Base-by-base conservation (phyloP, 495 filamentous ascomycete genomes). In the Coniosporium apollinis region DNA sequence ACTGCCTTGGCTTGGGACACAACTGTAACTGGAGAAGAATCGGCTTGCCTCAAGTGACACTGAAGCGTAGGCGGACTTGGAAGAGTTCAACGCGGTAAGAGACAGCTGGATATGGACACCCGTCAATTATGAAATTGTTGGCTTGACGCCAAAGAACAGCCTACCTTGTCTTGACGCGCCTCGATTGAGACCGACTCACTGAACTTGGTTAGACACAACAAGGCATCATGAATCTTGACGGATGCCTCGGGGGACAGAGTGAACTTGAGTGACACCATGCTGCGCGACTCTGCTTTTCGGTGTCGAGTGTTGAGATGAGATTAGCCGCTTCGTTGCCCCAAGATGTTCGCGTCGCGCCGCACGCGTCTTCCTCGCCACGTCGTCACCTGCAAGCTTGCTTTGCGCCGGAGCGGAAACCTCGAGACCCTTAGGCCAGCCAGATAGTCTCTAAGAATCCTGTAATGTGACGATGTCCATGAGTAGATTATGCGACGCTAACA, bases 181-280 rank as follows among this genome's bases (percentile, higher is more conserved):
- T 96, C 89, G 25, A 97, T 64, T 19, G 75, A 79, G 7, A 96
- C 79, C 28, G 72, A 74, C 42, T 97, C 89, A 51, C 79, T 82
- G 64, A 96, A 96, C 60, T 89, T 96, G 31, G 74, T 67, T 19
- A 97, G 69, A 54, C 89, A 94, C 33, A 71, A 57, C n/a, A 97
- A 66, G 7, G 72, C 66, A 54, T 94, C 83, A 47, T 94, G 82
- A 13, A 97, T 56, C 36, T 68, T 69, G 19, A 69, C 60, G 15
- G 87, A 65, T 6, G 79, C 79, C 34, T 78, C 69, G 21, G 85
- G 82, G 30, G 64, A 70, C 22, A 97, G 60, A 0, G 82, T 80
- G 45, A 94, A 85, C 30, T 70, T 73, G 15, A 94, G 55, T n/a
- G 71, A 63, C 5, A 76, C 63, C 80, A 83, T 87, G 9, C 7